phyloP scores from a whole-genome alignment of 2,329 filamentous ascomycete genomes.

The Aspergillus pseudonomiae region DNA sequence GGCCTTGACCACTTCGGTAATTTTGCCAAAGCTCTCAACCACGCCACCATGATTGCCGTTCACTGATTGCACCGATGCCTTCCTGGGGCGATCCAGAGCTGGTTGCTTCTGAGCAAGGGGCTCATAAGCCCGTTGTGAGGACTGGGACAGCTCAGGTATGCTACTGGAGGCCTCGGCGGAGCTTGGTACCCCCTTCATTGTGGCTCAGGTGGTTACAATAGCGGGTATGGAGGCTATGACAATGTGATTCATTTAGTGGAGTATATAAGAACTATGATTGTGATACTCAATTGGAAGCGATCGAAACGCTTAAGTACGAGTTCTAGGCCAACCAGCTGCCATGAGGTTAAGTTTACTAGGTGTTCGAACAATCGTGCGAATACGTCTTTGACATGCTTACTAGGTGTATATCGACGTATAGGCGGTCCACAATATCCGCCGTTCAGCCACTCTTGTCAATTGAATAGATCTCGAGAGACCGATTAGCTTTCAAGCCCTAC shows the following conservation, averaged over 20 bases:
- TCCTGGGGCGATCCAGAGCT: neutral
- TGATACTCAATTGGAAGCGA: neutral
- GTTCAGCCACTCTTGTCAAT: neutral
- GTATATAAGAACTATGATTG: neutral
- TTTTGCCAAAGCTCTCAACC: conserved; percentile 41
- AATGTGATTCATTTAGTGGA: neutral
- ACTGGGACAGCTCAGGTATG: neutral
- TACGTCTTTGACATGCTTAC: neutral
- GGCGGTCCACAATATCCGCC: neutral
- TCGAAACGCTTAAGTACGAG: neutral
- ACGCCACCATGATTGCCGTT: neutral
- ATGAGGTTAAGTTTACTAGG: neutral
- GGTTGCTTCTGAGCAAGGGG: neutral
- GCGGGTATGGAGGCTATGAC: neutral
- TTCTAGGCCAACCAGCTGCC: neutral
- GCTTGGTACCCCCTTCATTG: neutral
- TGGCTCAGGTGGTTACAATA: neutral
- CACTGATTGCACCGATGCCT: neutral
- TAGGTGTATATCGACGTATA: neutral
- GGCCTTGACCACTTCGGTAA: conserved; percentile 53
- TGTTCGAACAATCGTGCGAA: neutral
- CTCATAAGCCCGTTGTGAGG: neutral
- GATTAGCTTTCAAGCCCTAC: neutral
- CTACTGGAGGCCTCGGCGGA: neutral
- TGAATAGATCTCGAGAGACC: neutral